These are phyloP conservation scores for Nymphaea thermarum DNA, from an alignment of 164 flowering plant species.

Conservation along the genomic window DNA sequence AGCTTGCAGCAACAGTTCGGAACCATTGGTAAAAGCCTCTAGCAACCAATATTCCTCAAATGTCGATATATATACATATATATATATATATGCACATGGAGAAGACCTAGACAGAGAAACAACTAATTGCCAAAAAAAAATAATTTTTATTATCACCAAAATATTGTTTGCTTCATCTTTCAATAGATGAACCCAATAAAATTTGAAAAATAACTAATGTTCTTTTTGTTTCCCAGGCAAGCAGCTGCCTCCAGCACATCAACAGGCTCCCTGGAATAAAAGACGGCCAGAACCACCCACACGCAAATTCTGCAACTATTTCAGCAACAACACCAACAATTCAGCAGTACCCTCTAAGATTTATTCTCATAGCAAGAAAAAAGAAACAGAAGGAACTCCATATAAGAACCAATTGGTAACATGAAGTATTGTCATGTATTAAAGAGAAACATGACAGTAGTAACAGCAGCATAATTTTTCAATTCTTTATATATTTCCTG, in stretches of 20 bases:
- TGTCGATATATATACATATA: too few relatives aligned
- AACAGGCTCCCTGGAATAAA: conserved; percentile 54
- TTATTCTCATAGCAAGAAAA: not conserved
- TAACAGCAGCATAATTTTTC: not conserved
- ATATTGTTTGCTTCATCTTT: too few relatives aligned
- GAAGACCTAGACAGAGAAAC: too few relatives aligned
- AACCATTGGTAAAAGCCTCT: too few relatives aligned
- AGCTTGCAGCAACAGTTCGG: too few relatives aligned
- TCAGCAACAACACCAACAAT: conserved; percentile 29
- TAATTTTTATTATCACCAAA: too few relatives aligned
- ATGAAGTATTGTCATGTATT: not conserved
- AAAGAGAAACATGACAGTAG: not conserved
- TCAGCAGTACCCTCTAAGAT: conserved; percentile 52
- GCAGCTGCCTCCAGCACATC: conserved; percentile 72
- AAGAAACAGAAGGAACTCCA: not conserved
- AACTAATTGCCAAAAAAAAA: too few relatives aligned
- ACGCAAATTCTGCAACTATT: conserved; percentile 10
- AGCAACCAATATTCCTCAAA: too few relatives aligned
- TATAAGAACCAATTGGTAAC: not conserved
- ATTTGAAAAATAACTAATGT: too few relatives aligned
- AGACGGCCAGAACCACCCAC: conserved; percentile 7
- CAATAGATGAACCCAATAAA: too few relatives aligned
- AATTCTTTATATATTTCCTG: conserved; percentile 19
- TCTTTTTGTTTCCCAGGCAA: conserved; percentile 56
- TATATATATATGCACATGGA: too few relatives aligned